phyloP scores from a whole-genome alignment of 2,329 filamentous ascomycete species.

The Colletotrichum euphorbiae region DNA sequence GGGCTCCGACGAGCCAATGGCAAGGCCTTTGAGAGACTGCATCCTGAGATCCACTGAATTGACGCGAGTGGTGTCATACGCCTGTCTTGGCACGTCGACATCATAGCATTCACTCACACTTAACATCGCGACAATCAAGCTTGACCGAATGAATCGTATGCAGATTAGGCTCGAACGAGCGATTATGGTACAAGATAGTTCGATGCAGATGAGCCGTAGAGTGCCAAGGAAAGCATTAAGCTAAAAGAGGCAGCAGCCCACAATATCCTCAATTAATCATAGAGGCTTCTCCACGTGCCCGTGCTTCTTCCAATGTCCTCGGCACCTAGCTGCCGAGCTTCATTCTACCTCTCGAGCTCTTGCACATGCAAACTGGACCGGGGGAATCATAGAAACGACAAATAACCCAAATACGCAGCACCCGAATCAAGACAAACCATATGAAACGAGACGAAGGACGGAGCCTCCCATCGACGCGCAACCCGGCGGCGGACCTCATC shows the following conservation, averaged over 20 bases:
- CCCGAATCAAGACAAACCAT: slow-evolving; percentile 55
- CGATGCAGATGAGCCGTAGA: slow-evolving; percentile 37
- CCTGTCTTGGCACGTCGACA: background rate
- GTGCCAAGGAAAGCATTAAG: slow-evolving; percentile 19
- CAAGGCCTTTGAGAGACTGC: background rate
- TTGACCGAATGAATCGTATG: slow-evolving; percentile 32
- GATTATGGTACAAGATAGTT: slow-evolving; percentile 39
- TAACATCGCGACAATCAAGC: background rate
- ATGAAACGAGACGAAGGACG: slow-evolving; percentile 49
- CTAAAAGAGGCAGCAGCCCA: slow-evolving; percentile 26
- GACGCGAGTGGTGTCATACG: background rate
- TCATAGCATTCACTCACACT: background rate
- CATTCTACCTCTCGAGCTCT: slow-evolving; percentile 40
- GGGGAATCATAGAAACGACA: slow-evolving; percentile 44
- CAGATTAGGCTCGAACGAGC: slow-evolving; percentile 37
- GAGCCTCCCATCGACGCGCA: slow-evolving; percentile 45
- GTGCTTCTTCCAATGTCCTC: slow-evolving; percentile 43
- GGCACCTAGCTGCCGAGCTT: slow-evolving; percentile 28
- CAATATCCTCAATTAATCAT: slow-evolving; percentile 44
- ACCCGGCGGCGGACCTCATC: slow-evolving; percentile 37
- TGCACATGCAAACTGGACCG: slow-evolving; percentile 40
- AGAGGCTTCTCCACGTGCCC: slow-evolving; percentile 41
- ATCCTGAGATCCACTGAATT: background rate
- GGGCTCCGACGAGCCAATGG: slow-evolving; percentile 1
- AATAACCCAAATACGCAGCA: slow-evolving; percentile 39